Evolutionary conservation across 139 green algal species (phyloP), one percentile per base, ranked within the genome.

Genomic region (Nannochloris sp.): DNA sequence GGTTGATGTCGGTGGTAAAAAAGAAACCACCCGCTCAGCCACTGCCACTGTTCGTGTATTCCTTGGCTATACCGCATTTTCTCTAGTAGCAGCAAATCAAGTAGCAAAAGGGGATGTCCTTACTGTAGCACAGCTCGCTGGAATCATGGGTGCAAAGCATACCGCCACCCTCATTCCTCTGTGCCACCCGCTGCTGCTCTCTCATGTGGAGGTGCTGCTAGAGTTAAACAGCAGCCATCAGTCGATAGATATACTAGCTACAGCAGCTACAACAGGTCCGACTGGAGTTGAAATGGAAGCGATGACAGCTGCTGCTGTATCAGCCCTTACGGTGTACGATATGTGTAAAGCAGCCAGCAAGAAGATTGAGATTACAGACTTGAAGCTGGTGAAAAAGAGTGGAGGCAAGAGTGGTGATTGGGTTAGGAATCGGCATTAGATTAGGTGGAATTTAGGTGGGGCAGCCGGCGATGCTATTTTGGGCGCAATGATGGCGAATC

Each of bases 221-320:
- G 2, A 59, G 25, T 70, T 97, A 64, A 74, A 83, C 12, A 19
- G 57, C 1, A 37, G 36, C 0, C 9, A 19, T 0, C 51, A 78
- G 9, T 67, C 73, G 2, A 83, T 97, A 9, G 36, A 61, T 25
- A 70, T 97, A 9, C 56, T 6, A 0, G 76, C 83, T 1, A 66
- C 65, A 7, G 88, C 80, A 1, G 62, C 54, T 13, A 85, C 77
- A 1, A 64, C 78, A 15, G 85, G 84, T 12, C 63, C 76, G 31
- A 94, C 89, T 32, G 90, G 93, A 6, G 92, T 99, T 24, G 93
- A 99, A 77, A 99, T 99, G 93, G 93, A 99, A 71, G 93, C 93
- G 14, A 65, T 99, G 23, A 95, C 86, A 8, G 94, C 86, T 2
- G 88, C 77, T 0, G 57, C 75, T 4, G 83, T 95, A 19, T 84